Percentiles rank a stretch among this genome's conserved stretches.
These are phyloP conservation scores for Pyricularia sp. DNA, from an alignment of 2,329 filamentous ascomycete species.

Conservation along the genomic window DNA sequence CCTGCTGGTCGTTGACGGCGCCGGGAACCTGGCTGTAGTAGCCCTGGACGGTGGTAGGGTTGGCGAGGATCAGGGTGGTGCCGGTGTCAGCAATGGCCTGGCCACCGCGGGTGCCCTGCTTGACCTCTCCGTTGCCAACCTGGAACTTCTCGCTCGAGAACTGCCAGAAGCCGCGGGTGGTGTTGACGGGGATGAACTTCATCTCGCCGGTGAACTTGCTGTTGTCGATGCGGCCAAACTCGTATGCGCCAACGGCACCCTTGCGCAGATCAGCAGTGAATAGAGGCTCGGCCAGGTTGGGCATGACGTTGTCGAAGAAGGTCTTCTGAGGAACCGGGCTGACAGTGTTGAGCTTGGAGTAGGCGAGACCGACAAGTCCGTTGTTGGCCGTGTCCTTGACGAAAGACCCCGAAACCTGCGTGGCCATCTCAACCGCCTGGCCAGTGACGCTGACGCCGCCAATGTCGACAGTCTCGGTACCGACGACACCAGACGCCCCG, in stretches of 20 bases:
- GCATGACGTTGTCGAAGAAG: slow-evolving; percentile 63
- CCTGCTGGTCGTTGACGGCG: slow-evolving; percentile 26
- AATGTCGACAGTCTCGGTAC: slow-evolving; percentile 57
- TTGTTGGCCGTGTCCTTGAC: slow-evolving; percentile 49
- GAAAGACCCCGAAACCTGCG: slow-evolving; percentile 47
- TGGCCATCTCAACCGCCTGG: slow-evolving; percentile 62
- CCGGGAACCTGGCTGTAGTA: slow-evolving; percentile 39
- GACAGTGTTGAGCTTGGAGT: slow-evolving; percentile 56
- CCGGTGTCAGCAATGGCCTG: slow-evolving; percentile 49
- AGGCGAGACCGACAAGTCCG: slow-evolving; percentile 62
- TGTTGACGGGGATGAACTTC: slow-evolving; percentile 52
- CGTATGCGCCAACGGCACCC: slow-evolving; percentile 53
- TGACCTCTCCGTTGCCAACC: slow-evolving; percentile 33
- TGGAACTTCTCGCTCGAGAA: slow-evolving; percentile 48
- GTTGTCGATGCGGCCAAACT: slow-evolving; percentile 62
- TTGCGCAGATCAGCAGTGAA: slow-evolving; percentile 63
- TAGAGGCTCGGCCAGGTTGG: slow-evolving; percentile 51
- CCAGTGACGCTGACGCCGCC: slow-evolving; percentile 51
- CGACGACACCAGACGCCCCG: slow-evolving; percentile 53
- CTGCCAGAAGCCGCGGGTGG: slow-evolving; percentile 59
- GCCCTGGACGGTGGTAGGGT: slow-evolving; percentile 35
- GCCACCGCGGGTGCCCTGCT: slow-evolving; percentile 25
- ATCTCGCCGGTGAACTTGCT: slow-evolving; percentile 54
- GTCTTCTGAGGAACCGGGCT: slow-evolving; percentile 55
- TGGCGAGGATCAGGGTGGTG: slow-evolving; percentile 54